These are phyloP conservation scores for Pilatotrama ljubarskyi DNA, from an alignment of 768 basidiomycete genomes.

Conservation along the genomic window DNA sequence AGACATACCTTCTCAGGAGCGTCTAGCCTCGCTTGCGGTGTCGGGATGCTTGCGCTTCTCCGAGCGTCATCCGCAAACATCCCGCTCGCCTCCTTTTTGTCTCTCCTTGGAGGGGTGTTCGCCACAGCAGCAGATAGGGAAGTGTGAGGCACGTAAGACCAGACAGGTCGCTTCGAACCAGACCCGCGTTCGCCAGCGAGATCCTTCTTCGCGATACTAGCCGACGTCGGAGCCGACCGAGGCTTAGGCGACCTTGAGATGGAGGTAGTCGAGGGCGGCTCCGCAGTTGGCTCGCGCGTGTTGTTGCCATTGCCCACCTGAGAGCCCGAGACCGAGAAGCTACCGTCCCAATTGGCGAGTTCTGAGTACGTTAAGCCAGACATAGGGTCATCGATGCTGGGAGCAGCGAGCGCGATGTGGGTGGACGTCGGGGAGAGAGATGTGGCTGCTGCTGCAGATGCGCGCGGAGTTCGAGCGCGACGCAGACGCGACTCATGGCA, in stretches of 20 bases:
- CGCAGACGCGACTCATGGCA: conserved; percentile 8
- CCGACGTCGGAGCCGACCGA: neutral
- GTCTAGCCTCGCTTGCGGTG: neutral
- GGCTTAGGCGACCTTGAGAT: conserved; percentile 5
- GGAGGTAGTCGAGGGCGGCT: neutral
- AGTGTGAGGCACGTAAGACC: neutral
- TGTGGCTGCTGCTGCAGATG: neutral
- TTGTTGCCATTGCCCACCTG: conserved; percentile 1
- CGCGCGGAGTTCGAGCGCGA: neutral
- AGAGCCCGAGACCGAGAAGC: conserved; percentile 8
- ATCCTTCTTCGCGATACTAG: neutral
- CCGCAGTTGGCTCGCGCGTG: conserved; percentile 2
- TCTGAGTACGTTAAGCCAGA: conserved; percentile 13
- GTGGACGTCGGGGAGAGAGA: neutral
- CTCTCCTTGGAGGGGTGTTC: neutral
- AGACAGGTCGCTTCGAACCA: neutral
- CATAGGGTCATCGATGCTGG: conserved; percentile 6
- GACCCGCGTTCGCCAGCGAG: neutral
- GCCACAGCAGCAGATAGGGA: neutral
- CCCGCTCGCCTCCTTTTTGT: too few relatives aligned
- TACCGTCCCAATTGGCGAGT: conserved; percentile 25
- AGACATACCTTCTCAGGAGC: neutral
- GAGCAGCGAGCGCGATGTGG: neutral
- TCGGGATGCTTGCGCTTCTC: neutral
- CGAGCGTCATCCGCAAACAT: neutral